These are phyloP conservation scores for Lolium multiflorum DNA, from an alignment of 176 grass and related monocot species.

Conservation along the genomic window DNA sequence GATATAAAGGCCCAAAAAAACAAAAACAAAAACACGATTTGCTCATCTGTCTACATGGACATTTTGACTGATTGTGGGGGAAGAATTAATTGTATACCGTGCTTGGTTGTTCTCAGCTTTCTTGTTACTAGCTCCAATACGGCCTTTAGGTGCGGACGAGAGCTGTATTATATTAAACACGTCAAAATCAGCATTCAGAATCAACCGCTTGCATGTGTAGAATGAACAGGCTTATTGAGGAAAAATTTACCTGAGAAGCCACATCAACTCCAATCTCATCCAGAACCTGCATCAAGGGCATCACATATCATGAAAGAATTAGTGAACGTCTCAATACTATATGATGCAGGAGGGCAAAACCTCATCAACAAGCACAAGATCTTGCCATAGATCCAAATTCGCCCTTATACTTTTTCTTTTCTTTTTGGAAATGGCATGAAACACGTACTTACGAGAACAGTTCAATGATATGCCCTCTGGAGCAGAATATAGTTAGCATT, in stretches of 20 bases:
- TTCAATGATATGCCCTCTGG: neutral
- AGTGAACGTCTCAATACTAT: neutral
- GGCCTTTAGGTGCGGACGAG: slow-evolving; percentile 93
- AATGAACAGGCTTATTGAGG: neutral
- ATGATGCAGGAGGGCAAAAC: too few relatives aligned
- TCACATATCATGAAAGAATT: slow-evolving; percentile 8
- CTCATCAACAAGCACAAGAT: neutral
- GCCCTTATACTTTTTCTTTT: neutral
- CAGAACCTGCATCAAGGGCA: slow-evolving; percentile 62
- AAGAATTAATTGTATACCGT: slow-evolving; percentile 63
- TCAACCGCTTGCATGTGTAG: neutral
- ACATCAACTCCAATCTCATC: slow-evolving; percentile 98
- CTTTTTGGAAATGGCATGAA: neutral
- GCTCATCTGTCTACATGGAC: neutral
- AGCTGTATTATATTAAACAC: slow-evolving; percentile 57
- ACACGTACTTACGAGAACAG: slow-evolving; percentile 3
- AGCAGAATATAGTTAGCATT: slow-evolving; percentile 8
- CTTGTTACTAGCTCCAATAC: slow-evolving; percentile 66
- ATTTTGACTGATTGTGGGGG: neutral
- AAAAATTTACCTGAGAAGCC: slow-evolving; percentile 81
- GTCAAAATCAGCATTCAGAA: slow-evolving; percentile 30
- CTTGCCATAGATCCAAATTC: neutral
- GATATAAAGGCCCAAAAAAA: neutral
- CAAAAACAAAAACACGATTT: neutral
- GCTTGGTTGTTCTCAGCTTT: slow-evolving; percentile 60